Percentiles rank a stretch among this genome's conserved stretches.
Conservation (phyloP, 2,329 filamentous ascomycete genomes). For the Botryotinia globosa region DNA sequence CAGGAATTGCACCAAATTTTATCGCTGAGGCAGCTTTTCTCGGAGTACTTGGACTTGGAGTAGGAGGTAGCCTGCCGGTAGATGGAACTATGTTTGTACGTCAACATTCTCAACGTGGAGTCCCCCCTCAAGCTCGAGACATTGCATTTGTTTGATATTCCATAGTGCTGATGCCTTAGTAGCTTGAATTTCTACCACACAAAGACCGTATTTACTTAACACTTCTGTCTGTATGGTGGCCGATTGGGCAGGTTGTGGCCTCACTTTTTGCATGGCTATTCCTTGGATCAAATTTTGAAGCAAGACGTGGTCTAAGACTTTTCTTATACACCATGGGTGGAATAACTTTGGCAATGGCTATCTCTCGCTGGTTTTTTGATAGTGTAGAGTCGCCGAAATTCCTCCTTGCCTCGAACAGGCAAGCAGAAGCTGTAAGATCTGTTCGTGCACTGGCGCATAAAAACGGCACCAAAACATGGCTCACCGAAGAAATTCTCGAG, state of each 20-base stretch:
- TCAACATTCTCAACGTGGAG: neutral
- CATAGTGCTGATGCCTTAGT: neutral
- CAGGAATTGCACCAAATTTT: conserved; percentile 68
- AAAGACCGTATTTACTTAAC: conserved; percentile 72
- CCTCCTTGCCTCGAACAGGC: conserved; percentile 70
- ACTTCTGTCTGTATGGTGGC: conserved; percentile 84
- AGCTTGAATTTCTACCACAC: conserved; percentile 74
- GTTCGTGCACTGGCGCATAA: conserved; percentile 74
- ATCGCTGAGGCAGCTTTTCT: conserved; percentile 58
- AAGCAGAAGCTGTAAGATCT: conserved; percentile 75
- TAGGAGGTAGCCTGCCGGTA: conserved; percentile 52
- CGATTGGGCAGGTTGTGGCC: conserved; percentile 72
- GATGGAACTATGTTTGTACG: conserved; percentile 19
- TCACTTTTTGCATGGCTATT: conserved; percentile 73
- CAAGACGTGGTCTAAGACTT: conserved; percentile 72
- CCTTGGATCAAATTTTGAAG: conserved; percentile 53
- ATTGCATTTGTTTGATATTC: neutral
- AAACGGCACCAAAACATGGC: conserved; percentile 69
- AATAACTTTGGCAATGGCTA: conserved; percentile 73
- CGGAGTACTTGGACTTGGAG: conserved; percentile 62
- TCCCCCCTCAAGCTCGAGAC: neutral
- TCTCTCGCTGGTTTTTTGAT: conserved; percentile 73
- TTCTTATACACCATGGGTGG: conserved; percentile 69
- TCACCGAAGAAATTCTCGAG: conserved; percentile 68
- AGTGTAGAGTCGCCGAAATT: conserved; percentile 86